phyloP scores from a whole-genome alignment of 2,329 filamentous ascomycete genomes.

The Monosporascus sp. region DNA sequence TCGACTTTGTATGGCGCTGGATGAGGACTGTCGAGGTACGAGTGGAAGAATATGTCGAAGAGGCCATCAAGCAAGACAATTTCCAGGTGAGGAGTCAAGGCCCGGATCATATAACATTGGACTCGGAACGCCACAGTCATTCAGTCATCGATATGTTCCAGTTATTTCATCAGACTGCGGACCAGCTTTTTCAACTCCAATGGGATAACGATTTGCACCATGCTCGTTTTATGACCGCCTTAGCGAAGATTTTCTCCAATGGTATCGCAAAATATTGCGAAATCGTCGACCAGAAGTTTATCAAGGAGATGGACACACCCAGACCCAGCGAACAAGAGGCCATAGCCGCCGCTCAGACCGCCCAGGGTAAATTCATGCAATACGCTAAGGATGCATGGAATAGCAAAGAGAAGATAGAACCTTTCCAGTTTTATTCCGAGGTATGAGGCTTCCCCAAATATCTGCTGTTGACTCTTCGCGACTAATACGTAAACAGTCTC shows the following conservation, averaged over 20 bases:
- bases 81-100: conserved; percentile 71
- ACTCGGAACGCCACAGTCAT: conserved; percentile 85
- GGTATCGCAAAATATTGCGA: conserved; percentile 90
- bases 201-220: conserved; percentile 94
- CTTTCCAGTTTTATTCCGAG: conserved; percentile 94
- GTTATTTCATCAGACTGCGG: conserved; percentile 85
- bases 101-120: conserved; percentile 57
- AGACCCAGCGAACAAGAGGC: conserved; percentile 72
- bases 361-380: conserved; percentile 89
- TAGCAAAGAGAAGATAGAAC: conserved; percentile 87
- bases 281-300: conserved; percentile 77
- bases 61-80: conserved; percentile 83
- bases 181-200: conserved; percentile 77
- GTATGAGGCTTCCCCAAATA: conserved; percentile 40
- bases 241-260: conserved; percentile 77
- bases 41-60: conserved; percentile 78
- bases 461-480: background rate
- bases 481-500: conserved; percentile 56
- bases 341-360: conserved; percentile 67
- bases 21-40: conserved; percentile 74
- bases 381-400: conserved; percentile 91
- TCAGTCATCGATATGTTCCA: conserved; percentile 92
- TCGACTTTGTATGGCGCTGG: conserved; percentile 96
- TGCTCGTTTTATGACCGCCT: conserved; percentile 92
- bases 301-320: conserved; percentile 86